Evolutionary conservation across 805 yeast genomes (phyloP).

Genomic region (Schwanniomyces sp.): DNA sequence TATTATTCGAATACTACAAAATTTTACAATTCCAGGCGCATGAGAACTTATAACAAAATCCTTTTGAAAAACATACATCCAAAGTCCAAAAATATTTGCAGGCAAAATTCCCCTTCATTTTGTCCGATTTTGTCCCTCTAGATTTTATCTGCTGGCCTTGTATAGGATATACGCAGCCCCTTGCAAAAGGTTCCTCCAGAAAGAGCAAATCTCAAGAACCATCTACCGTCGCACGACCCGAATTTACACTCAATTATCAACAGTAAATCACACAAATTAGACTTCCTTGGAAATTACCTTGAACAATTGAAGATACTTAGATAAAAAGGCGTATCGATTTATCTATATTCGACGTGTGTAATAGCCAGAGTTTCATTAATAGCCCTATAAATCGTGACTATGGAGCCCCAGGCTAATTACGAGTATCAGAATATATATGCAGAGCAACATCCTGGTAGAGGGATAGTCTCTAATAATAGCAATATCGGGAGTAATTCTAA

Average conservation of each 20-base stretch:
- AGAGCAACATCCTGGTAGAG: slow-evolving; percentile 5
- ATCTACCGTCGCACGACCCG: not conserved
- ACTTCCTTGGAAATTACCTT: not conserved
- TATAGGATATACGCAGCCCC: not conserved
- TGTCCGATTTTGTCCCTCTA: not conserved
- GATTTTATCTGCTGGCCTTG: not conserved
- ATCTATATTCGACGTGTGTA: not conserved
- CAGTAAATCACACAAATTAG: not conserved
- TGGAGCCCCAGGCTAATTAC: slow-evolving; percentile 11
- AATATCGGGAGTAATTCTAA: not conserved
- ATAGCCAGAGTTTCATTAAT: not conserved
- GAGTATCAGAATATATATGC: slow-evolving; percentile 6
- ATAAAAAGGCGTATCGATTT: not conserved
- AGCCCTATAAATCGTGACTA: not conserved
- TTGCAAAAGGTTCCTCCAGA: not conserved
- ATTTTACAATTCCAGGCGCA: too few species aligned
- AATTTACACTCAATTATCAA: not conserved
- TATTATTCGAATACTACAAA: too few species aligned
- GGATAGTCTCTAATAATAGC: not conserved
- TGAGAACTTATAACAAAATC: too few species aligned
- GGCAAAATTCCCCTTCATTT: not conserved
- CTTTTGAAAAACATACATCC: too few species aligned
- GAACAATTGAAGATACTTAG: not conserved
- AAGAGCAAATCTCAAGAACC: not conserved
- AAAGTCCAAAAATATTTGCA: too few species aligned